Evolutionary conservation across 805 yeast species (phyloP).

Genomic region (Ogataea methylovora): DNA sequence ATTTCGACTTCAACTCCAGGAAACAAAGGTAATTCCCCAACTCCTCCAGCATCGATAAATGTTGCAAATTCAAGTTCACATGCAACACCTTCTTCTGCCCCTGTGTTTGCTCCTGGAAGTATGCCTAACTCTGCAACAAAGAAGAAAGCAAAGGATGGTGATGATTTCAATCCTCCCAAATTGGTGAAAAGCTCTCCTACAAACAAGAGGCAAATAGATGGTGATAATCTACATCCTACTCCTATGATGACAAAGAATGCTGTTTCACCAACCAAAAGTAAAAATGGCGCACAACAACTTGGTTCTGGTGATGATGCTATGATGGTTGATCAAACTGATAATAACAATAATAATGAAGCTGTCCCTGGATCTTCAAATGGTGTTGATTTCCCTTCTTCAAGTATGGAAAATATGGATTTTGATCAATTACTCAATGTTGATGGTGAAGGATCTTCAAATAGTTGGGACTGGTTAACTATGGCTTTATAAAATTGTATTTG

Average conservation of each 20-base stretch:
- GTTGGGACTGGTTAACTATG: slow-evolving; percentile 44
- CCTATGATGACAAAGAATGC: slow-evolving; percentile 19
- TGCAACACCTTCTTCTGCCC: not conserved
- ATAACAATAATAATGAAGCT: slow-evolving; percentile 3
- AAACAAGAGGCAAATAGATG: slow-evolving; percentile 26
- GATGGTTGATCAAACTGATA: not conserved
- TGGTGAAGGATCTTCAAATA: slow-evolving; percentile 7
- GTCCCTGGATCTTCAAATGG: slow-evolving; percentile 1
- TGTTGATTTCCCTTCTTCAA: slow-evolving; percentile 1
- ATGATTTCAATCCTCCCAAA: slow-evolving; percentile 28
- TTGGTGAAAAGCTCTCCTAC: slow-evolving; percentile 14
- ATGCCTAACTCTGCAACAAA: not conserved
- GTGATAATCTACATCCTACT: slow-evolving; percentile 44
- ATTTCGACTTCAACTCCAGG: slow-evolving; percentile 14
- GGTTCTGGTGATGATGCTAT: not conserved
- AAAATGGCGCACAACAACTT: slow-evolving; percentile 1
- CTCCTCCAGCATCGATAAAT: slow-evolving; percentile 4
- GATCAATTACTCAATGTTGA: not conserved
- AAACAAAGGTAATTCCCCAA: slow-evolving; percentile 18
- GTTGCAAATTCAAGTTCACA: slow-evolving; percentile 3
- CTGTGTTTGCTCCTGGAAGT: too few species aligned
- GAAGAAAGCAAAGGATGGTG: slow-evolving; percentile 5
- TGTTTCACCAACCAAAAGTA: slow-evolving; percentile 1
- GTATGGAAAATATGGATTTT: not conserved
- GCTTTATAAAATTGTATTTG: slow-evolving; percentile 22